A percentile compares a stretch with the other conserved stretches of the same genome.
Conservation (phyloP, 352 stramenopile genomes). For the Globisporangium heterothallicum region DNA sequence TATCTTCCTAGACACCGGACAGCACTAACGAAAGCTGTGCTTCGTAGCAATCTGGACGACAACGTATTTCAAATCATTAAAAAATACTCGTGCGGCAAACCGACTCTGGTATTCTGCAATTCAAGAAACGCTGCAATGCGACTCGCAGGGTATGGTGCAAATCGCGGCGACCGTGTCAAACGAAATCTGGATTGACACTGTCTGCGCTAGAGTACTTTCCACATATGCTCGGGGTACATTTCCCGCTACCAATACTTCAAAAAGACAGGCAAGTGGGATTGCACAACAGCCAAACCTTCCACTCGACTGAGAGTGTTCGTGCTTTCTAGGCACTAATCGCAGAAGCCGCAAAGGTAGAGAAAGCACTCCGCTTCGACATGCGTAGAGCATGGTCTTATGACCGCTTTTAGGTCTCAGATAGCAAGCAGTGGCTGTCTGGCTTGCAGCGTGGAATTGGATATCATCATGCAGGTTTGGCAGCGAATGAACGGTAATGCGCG, state of each 20-base stretch:
- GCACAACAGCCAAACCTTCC: background rate
- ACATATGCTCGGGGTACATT: background rate
- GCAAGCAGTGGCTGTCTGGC: conserved; percentile 9
- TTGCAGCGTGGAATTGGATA: conserved; percentile 24
- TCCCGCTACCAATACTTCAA: background rate
- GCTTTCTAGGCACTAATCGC: conserved; percentile 2
- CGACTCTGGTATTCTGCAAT: conserved; percentile 57
- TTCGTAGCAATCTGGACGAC: conserved; percentile 35
- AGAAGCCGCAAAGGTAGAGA: conserved; percentile 9
- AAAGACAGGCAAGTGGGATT: conserved; percentile 6
- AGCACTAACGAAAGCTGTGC: background rate
- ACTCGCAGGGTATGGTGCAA: conserved; percentile 18
- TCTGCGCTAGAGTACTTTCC: conserved; percentile 1
- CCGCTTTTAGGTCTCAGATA: conserved; percentile 7
- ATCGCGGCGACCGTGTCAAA: background rate
- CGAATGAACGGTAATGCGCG: conserved; percentile 18
- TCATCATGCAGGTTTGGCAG: conserved; percentile 28
- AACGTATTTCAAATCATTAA: conserved; percentile 37
- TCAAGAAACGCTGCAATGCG: conserved; percentile 21
- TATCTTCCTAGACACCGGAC: too few relatives aligned
- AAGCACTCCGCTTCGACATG: background rate
- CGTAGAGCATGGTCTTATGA: background rate
- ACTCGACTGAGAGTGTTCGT: background rate
- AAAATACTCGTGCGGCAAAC: conserved; percentile 35
- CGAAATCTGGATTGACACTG: too few relatives aligned